Conservation (phyloP, 2,329 filamentous ascomycete genomes). For the Cryphonectria carpinicola region DNA sequence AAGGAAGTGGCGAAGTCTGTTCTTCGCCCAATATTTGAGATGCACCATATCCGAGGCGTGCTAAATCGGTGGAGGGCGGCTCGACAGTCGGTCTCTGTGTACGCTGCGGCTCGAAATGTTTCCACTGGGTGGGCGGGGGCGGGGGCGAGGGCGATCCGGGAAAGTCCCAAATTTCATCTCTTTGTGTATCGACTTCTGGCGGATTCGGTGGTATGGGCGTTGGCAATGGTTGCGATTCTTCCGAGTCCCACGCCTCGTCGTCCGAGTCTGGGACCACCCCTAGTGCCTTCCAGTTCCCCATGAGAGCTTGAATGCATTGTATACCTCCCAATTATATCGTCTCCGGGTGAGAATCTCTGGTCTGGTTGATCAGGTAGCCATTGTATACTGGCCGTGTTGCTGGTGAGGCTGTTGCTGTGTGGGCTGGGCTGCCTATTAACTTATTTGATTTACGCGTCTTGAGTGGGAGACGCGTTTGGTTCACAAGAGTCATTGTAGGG, state of each 20-base stretch:
- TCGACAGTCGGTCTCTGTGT: not conserved
- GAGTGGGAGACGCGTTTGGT: not conserved
- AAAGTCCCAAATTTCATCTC: constrained; percentile 38
- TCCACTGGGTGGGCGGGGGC: not conserved
- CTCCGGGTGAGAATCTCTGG: not conserved
- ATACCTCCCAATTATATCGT: constrained; percentile 1
- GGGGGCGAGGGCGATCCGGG: constrained; percentile 35
- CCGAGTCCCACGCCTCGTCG: constrained; percentile 46
- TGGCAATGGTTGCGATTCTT: constrained; percentile 36
- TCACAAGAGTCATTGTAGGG: not conserved
- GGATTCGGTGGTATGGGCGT: constrained; percentile 19
- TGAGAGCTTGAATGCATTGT: constrained; percentile 34
- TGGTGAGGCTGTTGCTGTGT: not conserved
- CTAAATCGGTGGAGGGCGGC: not conserved
- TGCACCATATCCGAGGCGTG: not conserved
- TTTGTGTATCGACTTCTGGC: constrained; percentile 9
- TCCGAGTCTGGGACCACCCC: constrained; percentile 51
- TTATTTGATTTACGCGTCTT: constrained; percentile 8
- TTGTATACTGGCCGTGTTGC: not conserved
- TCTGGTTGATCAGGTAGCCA: constrained; percentile 12
- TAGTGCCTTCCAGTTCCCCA: constrained; percentile 49
- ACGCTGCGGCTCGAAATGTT: constrained; percentile 14
- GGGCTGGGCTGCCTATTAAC: not conserved
- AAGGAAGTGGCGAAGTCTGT: not conserved
- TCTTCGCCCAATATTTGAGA: not conserved